A percentile compares a stretch with the other conserved stretches of the same genome.
phyloP scores from a whole-genome alignment of 2,329 filamentous ascomycete genomes.

The Ceratocystis eucalypticola region DNA sequence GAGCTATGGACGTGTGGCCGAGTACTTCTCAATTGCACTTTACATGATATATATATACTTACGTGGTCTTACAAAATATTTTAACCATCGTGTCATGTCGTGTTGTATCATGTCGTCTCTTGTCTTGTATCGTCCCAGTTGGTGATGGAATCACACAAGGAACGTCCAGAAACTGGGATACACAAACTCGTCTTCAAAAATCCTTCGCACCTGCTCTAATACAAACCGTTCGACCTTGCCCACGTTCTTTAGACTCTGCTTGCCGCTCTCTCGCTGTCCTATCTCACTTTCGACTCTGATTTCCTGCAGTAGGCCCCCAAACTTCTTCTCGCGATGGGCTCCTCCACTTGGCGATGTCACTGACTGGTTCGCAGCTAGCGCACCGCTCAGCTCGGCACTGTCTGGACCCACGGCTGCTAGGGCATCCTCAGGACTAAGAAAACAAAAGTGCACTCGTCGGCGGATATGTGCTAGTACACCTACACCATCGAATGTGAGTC shows the following conservation, averaged over 20 bases:
- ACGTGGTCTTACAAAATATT: constrained; percentile 7
- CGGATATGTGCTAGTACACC: constrained; percentile 86
- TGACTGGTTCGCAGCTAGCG: constrained; percentile 13
- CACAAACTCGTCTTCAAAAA: constrained; percentile 97
- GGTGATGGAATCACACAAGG: constrained; percentile 44
- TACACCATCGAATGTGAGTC: constrained; percentile 86
- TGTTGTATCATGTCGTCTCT: neutral
- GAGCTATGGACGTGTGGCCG: neutral
- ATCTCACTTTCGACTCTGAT: constrained; percentile 97
- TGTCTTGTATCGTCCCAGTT: constrained; percentile 18
- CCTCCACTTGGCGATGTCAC: neutral
- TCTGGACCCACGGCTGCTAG: constrained; percentile 51
- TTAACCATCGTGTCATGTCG: too few relatives aligned
- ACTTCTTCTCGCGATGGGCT: constrained; percentile 23
- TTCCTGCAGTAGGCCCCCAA: constrained; percentile 74
- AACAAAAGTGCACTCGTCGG: constrained; percentile 82
- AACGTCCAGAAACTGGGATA: constrained; percentile 99
- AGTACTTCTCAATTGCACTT: neutral
- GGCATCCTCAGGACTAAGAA: constrained; percentile 83
- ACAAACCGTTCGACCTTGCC: constrained; percentile 98
- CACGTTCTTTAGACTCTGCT: constrained; percentile 94
- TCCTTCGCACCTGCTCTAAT: constrained; percentile 85
- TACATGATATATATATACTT: neutral
- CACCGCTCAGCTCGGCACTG: constrained; percentile 25
- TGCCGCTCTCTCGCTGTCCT: constrained; percentile 76